Base-by-base conservation (phyloP, 164 flowering plant species). In the Santalum album region DNA sequence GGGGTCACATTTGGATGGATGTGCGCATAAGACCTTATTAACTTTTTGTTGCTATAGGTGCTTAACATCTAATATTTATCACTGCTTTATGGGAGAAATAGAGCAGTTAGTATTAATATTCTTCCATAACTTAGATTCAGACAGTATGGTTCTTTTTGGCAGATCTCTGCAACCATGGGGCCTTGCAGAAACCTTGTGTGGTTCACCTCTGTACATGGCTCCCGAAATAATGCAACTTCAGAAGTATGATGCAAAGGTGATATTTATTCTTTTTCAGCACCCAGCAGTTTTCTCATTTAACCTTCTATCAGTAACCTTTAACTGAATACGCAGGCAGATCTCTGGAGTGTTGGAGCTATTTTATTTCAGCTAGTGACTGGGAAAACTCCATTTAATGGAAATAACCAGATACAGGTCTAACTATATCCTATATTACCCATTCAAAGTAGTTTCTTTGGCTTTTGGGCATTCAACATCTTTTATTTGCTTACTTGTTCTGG, bases 151-250 rank as follows among this genome's bases (percentile, higher is more conserved):
- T 70, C 54, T 55, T 42, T 59, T 68, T 61, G 54, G 57, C 70
- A 92, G 99, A 71, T 87, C 97, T 61, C 65, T 92, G 53, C 95
- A 92, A 65, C 97, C 94, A 60, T 75, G 81, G 64, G 85, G 84
- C 49, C 86, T 94, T 55, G 99, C 99, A 45, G 99, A 94, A 78
- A 94, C 99, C 25, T 63, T 94, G 66, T 94, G 99, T 70, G 99
- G 99, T 61, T 94, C 99, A 49, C 99, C 97, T 0, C 81, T 94
- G n/a, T 94, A 90, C 79, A 90, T 94, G 99, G 99, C 99, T 67
- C 99, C 99, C 25, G 99, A 94, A 67, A 94, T 94, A 64, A 94
- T 90, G 99, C 95, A 87, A 63, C 81, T 82, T 44, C 97, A 87
- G 71, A 94, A 94, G 68, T 94, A 94, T 70, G 99, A 94, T 61